Percentiles rank a stretch among this genome's conserved stretches.
phyloP scores from a whole-genome alignment of 1,284 basidiomycete species.

The Malassezia dermatis region DNA sequence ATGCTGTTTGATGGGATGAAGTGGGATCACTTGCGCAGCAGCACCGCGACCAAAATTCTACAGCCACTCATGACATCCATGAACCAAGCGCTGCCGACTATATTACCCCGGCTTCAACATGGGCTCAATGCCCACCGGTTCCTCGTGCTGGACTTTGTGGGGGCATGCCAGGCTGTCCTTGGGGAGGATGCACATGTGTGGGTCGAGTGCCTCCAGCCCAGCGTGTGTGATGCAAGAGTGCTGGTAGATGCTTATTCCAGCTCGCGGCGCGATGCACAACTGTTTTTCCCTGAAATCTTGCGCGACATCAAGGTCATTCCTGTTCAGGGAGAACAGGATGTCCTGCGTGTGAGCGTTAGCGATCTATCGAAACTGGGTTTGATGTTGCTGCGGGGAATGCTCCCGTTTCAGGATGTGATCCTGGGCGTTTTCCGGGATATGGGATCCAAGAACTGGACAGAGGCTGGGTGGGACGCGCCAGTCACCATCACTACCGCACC shows the following conservation, averaged over 20 bases:
- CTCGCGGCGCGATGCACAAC: slow-evolving; percentile 26
- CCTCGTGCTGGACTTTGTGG: slow-evolving; percentile 30
- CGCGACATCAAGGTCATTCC: slow-evolving; percentile 42
- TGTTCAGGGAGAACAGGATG: slow-evolving; percentile 29
- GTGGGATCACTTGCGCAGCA: slow-evolving; percentile 20
- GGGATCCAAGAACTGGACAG: slow-evolving; percentile 18
- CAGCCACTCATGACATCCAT: slow-evolving; percentile 18
- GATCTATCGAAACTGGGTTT: slow-evolving; percentile 38
- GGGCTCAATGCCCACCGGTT: slow-evolving; percentile 29
- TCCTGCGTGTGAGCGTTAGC: slow-evolving; percentile 36
- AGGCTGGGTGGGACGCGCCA: not conserved
- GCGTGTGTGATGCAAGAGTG: slow-evolving; percentile 15
- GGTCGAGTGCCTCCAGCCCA: not conserved
- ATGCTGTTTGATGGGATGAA: slow-evolving; percentile 22
- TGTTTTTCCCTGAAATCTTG: slow-evolving; percentile 40
- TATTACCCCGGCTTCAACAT: slow-evolving; percentile 28
- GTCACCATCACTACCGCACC: not conserved
- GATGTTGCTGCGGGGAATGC: slow-evolving; percentile 28
- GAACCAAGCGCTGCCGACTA: slow-evolving; percentile 19
- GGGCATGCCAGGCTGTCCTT: slow-evolving; percentile 19
- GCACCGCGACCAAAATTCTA: slow-evolving; percentile 23
- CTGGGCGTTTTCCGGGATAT: slow-evolving; percentile 29
- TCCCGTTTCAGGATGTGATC: slow-evolving; percentile 37
- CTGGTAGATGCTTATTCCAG: slow-evolving; percentile 20
- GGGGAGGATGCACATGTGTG: slow-evolving; percentile 18